These are phyloP conservation scores for Rhodotorula diobovata DNA, from an alignment of 768 basidiomycete genomes.

Conservation along the genomic window DNA sequence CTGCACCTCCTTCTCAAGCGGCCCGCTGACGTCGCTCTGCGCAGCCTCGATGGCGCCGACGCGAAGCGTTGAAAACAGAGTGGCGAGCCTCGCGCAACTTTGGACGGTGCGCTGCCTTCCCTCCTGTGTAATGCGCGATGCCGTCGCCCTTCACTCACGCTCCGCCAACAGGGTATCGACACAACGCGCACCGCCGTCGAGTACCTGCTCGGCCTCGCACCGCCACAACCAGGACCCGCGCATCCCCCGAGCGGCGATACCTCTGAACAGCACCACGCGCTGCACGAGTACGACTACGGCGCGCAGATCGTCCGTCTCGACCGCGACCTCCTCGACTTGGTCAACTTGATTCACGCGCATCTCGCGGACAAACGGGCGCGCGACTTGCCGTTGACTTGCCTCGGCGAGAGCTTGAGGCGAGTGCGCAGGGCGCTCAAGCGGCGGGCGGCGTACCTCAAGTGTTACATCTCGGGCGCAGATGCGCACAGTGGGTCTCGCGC, in stretches of 20 bases:
- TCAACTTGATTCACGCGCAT: background rate
- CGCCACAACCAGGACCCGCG: background rate
- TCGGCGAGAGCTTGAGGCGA: background rate
- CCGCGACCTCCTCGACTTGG: conserved; percentile 16
- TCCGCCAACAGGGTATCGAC: conserved; percentile 20
- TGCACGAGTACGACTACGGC: conserved; percentile 18
- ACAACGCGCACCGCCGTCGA: conserved; percentile 3
- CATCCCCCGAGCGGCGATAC: background rate
- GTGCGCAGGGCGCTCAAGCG: conserved; percentile 10
- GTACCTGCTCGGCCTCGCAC: background rate
- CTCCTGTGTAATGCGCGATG: background rate
- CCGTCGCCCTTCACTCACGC: background rate
- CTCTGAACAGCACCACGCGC: background rate
- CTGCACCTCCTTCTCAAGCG: background rate
- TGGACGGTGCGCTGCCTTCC: background rate
- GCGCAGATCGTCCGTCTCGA: conserved; percentile 12
- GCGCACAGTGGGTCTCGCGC: conserved; percentile 4
- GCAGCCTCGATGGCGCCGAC: background rate
- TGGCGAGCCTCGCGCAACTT: background rate
- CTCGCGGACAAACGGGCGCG: background rate
- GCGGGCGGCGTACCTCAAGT: background rate
- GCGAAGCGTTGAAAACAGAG: background rate
- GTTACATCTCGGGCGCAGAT: background rate
- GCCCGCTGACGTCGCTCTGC: background rate
- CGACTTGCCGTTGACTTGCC: background rate